Percentiles rank a stretch among this genome's conserved stretches.
Evolutionary conservation across 1,284 basidiomycete genomes (phyloP).

Genomic region (Boletus semigastroideus): DNA sequence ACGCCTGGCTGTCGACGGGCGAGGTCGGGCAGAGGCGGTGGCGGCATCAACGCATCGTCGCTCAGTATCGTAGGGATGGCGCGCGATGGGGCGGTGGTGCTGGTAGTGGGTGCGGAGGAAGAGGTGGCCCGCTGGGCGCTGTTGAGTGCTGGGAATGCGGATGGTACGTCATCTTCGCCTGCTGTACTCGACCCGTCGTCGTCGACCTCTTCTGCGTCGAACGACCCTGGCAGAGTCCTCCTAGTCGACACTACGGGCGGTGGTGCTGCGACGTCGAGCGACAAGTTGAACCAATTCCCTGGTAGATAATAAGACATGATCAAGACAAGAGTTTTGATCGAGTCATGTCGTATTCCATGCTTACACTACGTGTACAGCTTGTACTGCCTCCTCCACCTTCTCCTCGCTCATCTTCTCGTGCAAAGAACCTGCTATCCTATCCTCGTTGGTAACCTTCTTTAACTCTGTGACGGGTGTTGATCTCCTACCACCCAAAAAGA

Average conservation of each 20-base stretch:
- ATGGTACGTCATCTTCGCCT: constrained; percentile 69
- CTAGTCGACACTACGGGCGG: background rate
- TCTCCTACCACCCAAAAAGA: constrained; percentile 39
- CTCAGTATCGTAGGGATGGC: constrained; percentile 45
- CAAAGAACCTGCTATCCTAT: background rate
- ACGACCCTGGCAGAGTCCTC: constrained; percentile 22
- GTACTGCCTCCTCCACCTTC: background rate
- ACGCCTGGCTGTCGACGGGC: constrained; percentile 46
- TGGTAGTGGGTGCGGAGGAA: background rate
- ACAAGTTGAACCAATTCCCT: constrained; percentile 50
- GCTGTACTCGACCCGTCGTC: constrained; percentile 56
- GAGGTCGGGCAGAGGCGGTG: constrained; percentile 57
- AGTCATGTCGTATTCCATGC: no score
- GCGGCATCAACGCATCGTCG: constrained; percentile 67
- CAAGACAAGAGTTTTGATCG: no score
- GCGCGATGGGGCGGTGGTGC: constrained; percentile 8
- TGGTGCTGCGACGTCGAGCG: constrained; percentile 30
- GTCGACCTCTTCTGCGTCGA: constrained; percentile 44
- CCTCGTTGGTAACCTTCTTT: constrained; percentile 8
- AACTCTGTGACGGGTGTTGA: constrained; percentile 33
- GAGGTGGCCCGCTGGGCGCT: constrained; percentile 73
- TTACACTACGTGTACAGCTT: no score
- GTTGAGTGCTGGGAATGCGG: constrained; percentile 79
- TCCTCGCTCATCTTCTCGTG: constrained; percentile 12
- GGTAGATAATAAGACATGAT: constrained; percentile 46